These are phyloP conservation scores for Starmerella cellae DNA, from an alignment of 805 yeast genomes.

Conservation along the genomic window DNA sequence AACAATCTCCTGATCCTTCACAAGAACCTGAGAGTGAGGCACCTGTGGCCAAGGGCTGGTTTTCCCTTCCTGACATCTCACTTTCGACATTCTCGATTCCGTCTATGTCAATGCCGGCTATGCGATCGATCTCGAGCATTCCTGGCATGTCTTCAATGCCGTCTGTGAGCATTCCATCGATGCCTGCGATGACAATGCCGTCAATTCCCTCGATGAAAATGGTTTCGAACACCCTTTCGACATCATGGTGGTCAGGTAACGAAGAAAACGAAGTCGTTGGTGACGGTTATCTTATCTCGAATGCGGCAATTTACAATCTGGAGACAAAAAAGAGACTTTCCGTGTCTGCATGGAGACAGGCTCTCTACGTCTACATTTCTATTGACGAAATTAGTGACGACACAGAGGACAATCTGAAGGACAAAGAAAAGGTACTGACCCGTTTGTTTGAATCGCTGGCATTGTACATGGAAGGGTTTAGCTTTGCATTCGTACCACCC, in stretches of 20 bases:
- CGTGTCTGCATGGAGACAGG: constrained; percentile 5
- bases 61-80: too few species aligned
- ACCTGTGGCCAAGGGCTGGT: too few species aligned
- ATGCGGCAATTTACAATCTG: constrained; percentile 1
- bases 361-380: constrained; percentile 7
- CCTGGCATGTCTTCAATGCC: too few species aligned
- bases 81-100: too few species aligned
- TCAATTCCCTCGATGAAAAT: constrained; percentile 2
- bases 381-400: too few species aligned
- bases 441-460: constrained; percentile 10
- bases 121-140: too few species aligned
- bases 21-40: too few species aligned
- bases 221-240: neutral
- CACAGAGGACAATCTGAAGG: too few species aligned
- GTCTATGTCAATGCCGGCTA: too few species aligned
- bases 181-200: constrained; percentile 8
- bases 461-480: constrained; percentile 16
- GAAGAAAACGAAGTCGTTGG: neutral
- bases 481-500: constrained; percentile 21
- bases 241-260: neutral
- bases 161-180: neutral
- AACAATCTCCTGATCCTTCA: too few species aligned
- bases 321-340: neutral
- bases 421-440: neutral
- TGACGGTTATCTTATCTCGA: constrained; percentile 1